Conservation (phyloP, 1,139 yeast species). For the Pichia sp. region DNA sequence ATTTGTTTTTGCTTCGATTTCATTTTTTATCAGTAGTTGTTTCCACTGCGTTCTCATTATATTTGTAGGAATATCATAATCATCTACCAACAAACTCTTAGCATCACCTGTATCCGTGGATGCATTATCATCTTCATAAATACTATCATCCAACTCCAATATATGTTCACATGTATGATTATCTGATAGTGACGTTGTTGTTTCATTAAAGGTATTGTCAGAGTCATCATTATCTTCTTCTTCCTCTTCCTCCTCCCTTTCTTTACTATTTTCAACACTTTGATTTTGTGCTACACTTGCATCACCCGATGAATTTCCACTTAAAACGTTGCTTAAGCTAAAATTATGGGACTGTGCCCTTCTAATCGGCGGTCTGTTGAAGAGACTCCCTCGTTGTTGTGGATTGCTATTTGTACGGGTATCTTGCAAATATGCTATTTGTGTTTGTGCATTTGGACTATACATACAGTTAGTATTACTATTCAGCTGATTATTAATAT, state of each 20-base stretch:
- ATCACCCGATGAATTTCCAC: background rate
- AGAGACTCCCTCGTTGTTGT: background rate
- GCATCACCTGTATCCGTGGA: background rate
- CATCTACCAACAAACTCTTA: too few relatives aligned
- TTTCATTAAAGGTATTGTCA: background rate
- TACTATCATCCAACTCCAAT: background rate
- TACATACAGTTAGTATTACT: background rate
- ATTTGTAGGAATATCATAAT: background rate
- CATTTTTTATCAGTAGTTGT: background rate
- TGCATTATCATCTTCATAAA: background rate
- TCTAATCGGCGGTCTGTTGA: background rate
- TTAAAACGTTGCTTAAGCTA: background rate
- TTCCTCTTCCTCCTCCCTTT: too few relatives aligned
- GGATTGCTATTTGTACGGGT: background rate
- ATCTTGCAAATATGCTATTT: background rate
- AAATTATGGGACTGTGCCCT: background rate
- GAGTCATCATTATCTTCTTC: background rate
- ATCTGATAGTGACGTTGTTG: background rate
- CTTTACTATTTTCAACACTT: conserved; percentile 4
- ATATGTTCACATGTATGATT: too few relatives aligned
- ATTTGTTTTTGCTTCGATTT: background rate
- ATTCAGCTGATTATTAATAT: background rate
- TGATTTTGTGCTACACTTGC: background rate
- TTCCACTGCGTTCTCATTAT: background rate
- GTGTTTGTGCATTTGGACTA: background rate